Conservation (phyloP, 208 protist species). For the Zelonia costaricensis region DNA sequence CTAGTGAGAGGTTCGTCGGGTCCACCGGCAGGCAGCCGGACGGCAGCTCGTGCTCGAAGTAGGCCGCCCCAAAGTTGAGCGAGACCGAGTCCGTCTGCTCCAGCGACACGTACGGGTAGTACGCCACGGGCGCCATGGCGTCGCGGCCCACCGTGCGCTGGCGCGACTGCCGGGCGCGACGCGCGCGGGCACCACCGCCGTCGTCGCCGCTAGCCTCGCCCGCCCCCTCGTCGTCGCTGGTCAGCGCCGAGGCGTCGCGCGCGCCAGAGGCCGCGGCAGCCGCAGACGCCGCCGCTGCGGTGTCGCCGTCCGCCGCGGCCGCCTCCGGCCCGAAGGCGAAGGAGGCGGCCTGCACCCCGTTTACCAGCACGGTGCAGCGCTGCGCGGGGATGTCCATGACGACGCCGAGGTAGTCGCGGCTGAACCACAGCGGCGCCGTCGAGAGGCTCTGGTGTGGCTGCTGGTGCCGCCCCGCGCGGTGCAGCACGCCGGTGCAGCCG, state of each 20-base stretch:
- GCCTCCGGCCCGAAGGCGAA: conserved; percentile 55
- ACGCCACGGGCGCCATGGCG: conserved; percentile 29
- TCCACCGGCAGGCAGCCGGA: conserved; percentile 79
- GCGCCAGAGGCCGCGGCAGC: conserved; percentile 5
- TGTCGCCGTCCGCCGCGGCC: conserved; percentile 25
- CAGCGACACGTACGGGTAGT: conserved; percentile 77
- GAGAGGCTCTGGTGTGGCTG: conserved; percentile 10
- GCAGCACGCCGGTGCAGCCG: conserved; percentile 56
- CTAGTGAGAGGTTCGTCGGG: conserved; percentile 71
- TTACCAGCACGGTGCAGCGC: conserved; percentile 69
- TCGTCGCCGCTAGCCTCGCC: not conserved
- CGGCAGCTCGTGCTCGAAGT: conserved; percentile 87
- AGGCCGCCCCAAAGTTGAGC: conserved; percentile 86
- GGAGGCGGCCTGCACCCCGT: conserved; percentile 48
- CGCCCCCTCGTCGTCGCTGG: not conserved
- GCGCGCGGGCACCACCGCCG: not conserved
- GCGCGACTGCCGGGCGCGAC: not conserved
- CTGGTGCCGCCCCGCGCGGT: conserved; percentile 25
- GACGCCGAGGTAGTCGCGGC: conserved; percentile 81
- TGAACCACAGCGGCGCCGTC: conserved; percentile 47
- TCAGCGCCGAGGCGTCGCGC: not conserved
- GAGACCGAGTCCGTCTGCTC: conserved; percentile 60
- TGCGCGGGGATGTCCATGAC: conserved; percentile 67
- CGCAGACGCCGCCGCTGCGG: conserved; percentile 13
- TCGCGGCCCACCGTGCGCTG: not conserved